phyloP scores from a whole-genome alignment of 2,329 filamentous ascomycete species.

The Drechmeria coniospora region DNA sequence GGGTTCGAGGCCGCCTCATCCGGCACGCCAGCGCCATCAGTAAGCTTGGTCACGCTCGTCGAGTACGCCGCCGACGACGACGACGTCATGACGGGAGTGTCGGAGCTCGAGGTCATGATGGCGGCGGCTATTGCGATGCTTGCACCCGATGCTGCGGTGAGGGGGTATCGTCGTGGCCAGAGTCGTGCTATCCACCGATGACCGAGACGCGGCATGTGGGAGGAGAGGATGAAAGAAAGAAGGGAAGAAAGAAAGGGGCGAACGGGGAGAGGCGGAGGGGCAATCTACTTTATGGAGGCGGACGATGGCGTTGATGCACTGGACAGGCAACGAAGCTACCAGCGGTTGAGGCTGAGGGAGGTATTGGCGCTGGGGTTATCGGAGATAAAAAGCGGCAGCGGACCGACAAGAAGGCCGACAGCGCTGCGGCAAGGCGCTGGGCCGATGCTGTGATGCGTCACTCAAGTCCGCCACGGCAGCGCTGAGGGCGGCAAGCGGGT shows the following conservation, averaged over 20 bases:
- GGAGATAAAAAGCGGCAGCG: too few species aligned
- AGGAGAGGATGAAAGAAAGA: not conserved
- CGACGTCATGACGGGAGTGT: conserved; percentile 2
- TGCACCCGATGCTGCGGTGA: not conserved
- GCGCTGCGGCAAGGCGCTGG: too few species aligned
- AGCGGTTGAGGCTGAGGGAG: too few species aligned
- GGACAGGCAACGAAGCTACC: too few species aligned
- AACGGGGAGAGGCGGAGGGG: not conserved
- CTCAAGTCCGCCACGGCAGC: too few species aligned
- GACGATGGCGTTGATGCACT: too few species aligned
- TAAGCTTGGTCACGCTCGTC: conserved; percentile 19
- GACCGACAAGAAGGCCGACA: too few species aligned
- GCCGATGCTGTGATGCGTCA: too few species aligned
- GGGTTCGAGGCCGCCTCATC: conserved; percentile 27
- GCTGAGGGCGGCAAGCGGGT: too few species aligned
- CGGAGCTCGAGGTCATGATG: conserved; percentile 7
- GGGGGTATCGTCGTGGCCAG: conserved; percentile 2
- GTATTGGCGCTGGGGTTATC: too few species aligned
- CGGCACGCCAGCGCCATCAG: conserved; percentile 18
- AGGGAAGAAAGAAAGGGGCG: not conserved
- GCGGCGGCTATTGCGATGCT: conserved; percentile 4
- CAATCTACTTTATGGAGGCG: too few species aligned
- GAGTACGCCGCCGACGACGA: conserved; percentile 5
- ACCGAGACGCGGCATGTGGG: conserved; percentile 1
- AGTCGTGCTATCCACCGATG: conserved; percentile 3